These are phyloP conservation scores for Plasmodium chabaudi DNA, from an alignment of 169 alveolate genomes.

Conservation along the genomic window DNA sequence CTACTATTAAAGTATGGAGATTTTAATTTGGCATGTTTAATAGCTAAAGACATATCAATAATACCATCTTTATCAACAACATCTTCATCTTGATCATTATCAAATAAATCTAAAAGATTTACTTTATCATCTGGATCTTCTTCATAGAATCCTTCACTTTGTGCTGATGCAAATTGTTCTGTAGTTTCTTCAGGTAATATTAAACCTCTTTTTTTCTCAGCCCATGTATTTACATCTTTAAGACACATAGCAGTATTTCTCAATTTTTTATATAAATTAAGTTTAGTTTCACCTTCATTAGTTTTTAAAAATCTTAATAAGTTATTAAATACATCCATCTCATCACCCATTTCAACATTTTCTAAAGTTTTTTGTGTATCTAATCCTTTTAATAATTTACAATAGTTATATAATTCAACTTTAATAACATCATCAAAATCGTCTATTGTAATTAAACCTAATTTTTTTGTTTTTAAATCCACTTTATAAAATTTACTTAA, in stretches of 20 bases:
- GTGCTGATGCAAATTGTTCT: not conserved
- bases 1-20: slow-evolving; percentile 30
- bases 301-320: slow-evolving; percentile 5
- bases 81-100: not conserved
- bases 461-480: not conserved
- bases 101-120: not conserved
- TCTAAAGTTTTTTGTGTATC: slow-evolving; percentile 11
- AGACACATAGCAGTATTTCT: slow-evolving; percentile 29
- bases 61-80: slow-evolving; percentile 26
- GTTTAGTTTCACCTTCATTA: slow-evolving; percentile 2
- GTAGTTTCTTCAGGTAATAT: slow-evolving; percentile 14
- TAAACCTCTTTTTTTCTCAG: slow-evolving; percentile 34
- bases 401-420: slow-evolving; percentile 20
- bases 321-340: slow-evolving; percentile 22
- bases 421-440: slow-evolving; percentile 19
- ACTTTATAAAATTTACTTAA: slow-evolving; percentile 21
- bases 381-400: slow-evolving; percentile 31
- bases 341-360: slow-evolving; percentile 17
- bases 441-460: not conserved
- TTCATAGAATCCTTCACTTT: not conserved
- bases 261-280: slow-evolving; percentile 20
- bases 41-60: slow-evolving; percentile 28
- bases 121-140: not conserved
- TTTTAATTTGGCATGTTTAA: slow-evolving; percentile 1
- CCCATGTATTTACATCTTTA: slow-evolving; percentile 34